Conservation (phyloP, 495 filamentous ascomycete species). For the Talaromyces borbonicus region DNA sequence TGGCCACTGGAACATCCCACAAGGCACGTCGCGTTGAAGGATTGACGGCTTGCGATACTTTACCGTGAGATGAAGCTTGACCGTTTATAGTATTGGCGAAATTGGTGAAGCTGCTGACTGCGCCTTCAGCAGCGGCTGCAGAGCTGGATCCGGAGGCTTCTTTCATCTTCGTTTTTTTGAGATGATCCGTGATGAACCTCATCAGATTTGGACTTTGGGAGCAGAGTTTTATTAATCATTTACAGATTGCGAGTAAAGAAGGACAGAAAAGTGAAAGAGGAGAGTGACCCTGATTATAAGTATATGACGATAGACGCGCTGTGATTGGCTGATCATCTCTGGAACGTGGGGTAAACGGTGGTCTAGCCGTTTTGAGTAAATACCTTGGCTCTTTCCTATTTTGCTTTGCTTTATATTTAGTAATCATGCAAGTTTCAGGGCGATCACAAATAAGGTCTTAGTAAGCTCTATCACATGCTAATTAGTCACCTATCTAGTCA, state of each 20-base stretch:
- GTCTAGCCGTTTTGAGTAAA: not conserved
- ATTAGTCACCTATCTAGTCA: too few relatives aligned
- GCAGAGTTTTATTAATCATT: too few relatives aligned
- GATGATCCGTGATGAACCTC: too few relatives aligned
- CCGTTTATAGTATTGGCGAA: slow-evolving; percentile 9
- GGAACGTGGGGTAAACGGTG: not conserved
- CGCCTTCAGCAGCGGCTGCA: not conserved
- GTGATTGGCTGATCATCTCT: not conserved
- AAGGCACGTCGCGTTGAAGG: slow-evolving; percentile 36
- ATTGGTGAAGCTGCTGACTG: not conserved
- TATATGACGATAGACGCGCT: not conserved
- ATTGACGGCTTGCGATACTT: slow-evolving; percentile 8
- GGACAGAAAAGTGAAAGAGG: too few relatives aligned
- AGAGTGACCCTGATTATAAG: too few relatives aligned
- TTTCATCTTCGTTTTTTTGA: slow-evolving; percentile 5
- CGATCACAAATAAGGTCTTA: too few relatives aligned
- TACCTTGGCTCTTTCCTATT: not conserved
- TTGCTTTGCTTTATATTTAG: too few relatives aligned
- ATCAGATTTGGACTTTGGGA: too few relatives aligned
- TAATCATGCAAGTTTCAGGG: too few relatives aligned
- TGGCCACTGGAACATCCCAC: slow-evolving; percentile 44
- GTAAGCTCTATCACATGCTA: too few relatives aligned
- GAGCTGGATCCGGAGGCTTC: not conserved
- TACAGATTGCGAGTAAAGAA: too few relatives aligned
- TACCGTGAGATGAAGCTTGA: not conserved